A percentile compares a stretch with the other conserved stretches of the same genome.
Conservation (phyloP, 805 yeast species). For the Metschnikowia vanudenii region DNA sequence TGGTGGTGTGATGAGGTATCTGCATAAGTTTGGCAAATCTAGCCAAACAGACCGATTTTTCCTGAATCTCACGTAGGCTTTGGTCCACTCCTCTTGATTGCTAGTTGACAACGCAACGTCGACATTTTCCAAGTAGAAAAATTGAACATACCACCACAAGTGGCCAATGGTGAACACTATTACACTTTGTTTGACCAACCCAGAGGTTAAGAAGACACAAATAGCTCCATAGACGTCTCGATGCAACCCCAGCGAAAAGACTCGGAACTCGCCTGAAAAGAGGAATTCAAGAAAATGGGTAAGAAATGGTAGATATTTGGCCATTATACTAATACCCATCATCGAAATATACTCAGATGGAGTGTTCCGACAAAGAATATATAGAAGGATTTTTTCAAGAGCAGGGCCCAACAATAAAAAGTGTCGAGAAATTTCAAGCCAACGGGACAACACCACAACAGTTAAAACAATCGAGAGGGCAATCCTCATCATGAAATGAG, state of each 20-base stretch:
- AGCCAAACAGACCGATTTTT: neutral
- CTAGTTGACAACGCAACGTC: slow-evolving; percentile 1
- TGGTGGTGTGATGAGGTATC: slow-evolving; percentile 11
- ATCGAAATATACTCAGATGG: slow-evolving; percentile 41
- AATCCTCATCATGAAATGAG: slow-evolving; percentile 28
- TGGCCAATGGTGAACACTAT: slow-evolving; percentile 26
- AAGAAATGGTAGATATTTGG: slow-evolving; percentile 42
- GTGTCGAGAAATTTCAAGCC: slow-evolving; percentile 18
- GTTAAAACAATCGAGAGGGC: slow-evolving; percentile 24
- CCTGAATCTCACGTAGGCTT: neutral
- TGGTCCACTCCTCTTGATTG: slow-evolving; percentile 8
- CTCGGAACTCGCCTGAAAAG: slow-evolving; percentile 14
- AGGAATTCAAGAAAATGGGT: slow-evolving; percentile 14
- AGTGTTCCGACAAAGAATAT: slow-evolving; percentile 47
- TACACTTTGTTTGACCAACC: slow-evolving; percentile 16
- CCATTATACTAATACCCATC: slow-evolving; percentile 41
- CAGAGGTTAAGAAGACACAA: slow-evolving; percentile 8
- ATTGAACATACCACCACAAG: slow-evolving; percentile 33
- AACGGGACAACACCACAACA: slow-evolving; percentile 14
- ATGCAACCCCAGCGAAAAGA: slow-evolving; percentile 3
- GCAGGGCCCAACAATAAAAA: slow-evolving; percentile 36
- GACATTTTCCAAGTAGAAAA: slow-evolving; percentile 15
- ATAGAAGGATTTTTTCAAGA: slow-evolving; percentile 38
- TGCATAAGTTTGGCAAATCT: slow-evolving; percentile 5
- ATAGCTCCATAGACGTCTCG: slow-evolving; percentile 7